Conservation (phyloP, 352 stramenopile genomes). For the Phytopythium delawarense region DNA sequence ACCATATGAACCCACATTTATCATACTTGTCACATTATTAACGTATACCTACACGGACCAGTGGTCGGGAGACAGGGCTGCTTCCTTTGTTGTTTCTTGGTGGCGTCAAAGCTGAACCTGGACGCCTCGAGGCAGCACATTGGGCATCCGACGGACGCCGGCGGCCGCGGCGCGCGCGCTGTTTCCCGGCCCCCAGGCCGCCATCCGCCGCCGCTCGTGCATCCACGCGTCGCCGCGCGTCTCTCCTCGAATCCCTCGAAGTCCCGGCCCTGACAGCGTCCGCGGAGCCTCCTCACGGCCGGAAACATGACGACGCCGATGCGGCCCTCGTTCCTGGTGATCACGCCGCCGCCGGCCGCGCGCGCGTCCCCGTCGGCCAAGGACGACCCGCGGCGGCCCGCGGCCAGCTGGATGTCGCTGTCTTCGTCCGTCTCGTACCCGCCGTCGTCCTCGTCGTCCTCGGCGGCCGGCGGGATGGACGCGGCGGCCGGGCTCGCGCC, state of each 20-base stretch:
- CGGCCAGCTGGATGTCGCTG: background rate
- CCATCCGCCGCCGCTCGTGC: background rate
- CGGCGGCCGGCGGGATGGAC: background rate
- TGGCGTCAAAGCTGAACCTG: background rate
- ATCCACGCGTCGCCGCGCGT: background rate
- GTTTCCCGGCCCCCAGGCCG: background rate
- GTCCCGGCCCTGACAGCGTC: background rate
- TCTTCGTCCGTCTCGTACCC: constrained; percentile 2
- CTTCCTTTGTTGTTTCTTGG: background rate
- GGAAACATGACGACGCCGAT: background rate
- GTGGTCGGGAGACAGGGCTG: background rate
- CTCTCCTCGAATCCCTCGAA: background rate
- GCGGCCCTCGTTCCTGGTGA: constrained; percentile 1
- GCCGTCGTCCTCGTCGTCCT: background rate
- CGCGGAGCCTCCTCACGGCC: background rate
- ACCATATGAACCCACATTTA: background rate
- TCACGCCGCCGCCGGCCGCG: constrained; percentile 4
- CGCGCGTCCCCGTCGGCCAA: background rate
- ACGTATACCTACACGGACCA: background rate
- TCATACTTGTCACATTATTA: background rate
- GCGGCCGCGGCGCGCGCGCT: background rate
- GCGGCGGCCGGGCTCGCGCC: background rate
- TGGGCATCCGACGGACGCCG: background rate
- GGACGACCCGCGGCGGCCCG: background rate
- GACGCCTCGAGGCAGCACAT: background rate